Base-by-base conservation (phyloP, 441 rosid species). In the Mallotus repandus region DNA sequence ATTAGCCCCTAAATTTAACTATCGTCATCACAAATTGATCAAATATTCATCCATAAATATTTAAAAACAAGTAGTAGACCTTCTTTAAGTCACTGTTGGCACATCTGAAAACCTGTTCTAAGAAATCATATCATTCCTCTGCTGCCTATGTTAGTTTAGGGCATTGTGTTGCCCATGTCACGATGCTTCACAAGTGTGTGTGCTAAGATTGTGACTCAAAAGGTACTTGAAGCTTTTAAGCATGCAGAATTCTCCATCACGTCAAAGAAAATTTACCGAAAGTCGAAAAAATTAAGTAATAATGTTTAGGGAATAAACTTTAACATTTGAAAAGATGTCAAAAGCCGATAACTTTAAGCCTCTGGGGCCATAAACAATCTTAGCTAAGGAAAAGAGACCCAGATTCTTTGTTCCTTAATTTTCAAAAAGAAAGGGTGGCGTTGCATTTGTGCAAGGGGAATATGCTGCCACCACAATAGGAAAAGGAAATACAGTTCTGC, bases 391-490 rank as follows among this genome's bases (percentile, higher is more conserved):
- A n/a, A 14, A 35, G 4, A 21, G 52, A 4, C 7, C 35, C 52
- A 48, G 67, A 53, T 71, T 62, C 61, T 8, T 61, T 35, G 16
- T 21, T 60, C 45, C n/a, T 11, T 21, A 11, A 5, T 46, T 48
- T 29, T 43, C 12, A 52, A 38, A 52, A 63, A 53, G 41, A 72
- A 41, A n/a, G 60, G n/a, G 61, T 9, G 19, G 21, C 35, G 13
- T 19, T 13, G 55, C 68, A 38, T 19, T 1, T 43, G 18, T 63
- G 75, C 53, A 11, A 52, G 32, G n/a, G 60, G 70, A 73, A 73
- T 45, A 65, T 65, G 56, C 46, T 56, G 64, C 64, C 62, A 8
- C 76, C 76, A 73, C 56, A 10, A 65, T 10, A 29, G 32, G 19
- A 53, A 73, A 62, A 56, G 63, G 59, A 32, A 52, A 63, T 10